Percentiles rank a stretch among this genome's conserved stretches.
Conservation (phyloP, 83 land plant species). For the Picea engelmannii region DNA sequence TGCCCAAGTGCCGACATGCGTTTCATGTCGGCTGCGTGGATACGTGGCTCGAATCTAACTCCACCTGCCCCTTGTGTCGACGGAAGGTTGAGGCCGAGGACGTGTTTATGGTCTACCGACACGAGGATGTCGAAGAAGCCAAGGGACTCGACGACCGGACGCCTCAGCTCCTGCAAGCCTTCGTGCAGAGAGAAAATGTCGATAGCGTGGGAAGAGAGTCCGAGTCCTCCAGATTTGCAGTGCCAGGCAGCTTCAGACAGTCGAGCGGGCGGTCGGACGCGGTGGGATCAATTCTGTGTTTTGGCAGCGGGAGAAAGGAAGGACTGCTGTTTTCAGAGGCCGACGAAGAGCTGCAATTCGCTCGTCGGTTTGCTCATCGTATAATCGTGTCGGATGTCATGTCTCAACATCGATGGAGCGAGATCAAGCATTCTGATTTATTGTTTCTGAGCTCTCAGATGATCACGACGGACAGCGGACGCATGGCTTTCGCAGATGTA, state of each 20-base stretch:
- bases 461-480: constrained; percentile 33
- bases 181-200: neutral
- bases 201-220: neutral
- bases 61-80: constrained; percentile 14
- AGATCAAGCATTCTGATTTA: constrained; percentile 21
- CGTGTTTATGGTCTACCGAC: constrained; percentile 25
- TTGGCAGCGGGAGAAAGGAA: no score
- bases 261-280: no score
- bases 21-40: constrained; percentile 91
- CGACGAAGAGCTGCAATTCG: neutral
- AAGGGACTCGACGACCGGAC: neutral
- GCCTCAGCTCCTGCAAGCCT: neutral
- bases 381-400: constrained; percentile 31
- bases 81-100: constrained; percentile 39
- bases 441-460: constrained; percentile 48
- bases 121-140: neutral
- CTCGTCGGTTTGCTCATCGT: constrained; percentile 38
- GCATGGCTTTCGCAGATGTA: constrained; percentile 1
- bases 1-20: constrained; percentile 92
- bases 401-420: constrained; percentile 32
- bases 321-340: no score
- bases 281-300: no score
- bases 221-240: no score
- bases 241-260: no score
- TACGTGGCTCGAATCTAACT: constrained; percentile 64